Evolutionary conservation across 1,139 yeast genomes (phyloP), one percentile per base, ranked within the genome.

Genomic region (Yamadazyma triangularis): DNA sequence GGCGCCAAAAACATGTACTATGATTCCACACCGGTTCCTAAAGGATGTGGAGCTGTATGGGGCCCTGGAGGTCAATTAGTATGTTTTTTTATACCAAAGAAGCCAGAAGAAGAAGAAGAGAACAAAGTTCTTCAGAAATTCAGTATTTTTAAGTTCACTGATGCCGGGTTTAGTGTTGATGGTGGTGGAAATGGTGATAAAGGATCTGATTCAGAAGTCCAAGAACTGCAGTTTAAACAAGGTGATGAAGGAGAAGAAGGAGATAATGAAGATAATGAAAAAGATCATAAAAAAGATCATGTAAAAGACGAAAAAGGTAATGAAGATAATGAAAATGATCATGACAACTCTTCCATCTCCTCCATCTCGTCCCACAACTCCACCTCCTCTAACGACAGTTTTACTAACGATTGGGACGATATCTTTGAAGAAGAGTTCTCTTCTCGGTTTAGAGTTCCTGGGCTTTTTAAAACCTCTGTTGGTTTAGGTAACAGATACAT

Each of bases 31-130:
- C 96, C 96, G 0, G 70, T 88, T 3, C 96, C 96, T 0, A 87
- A 85, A 50, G 94, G 91, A 3, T 88, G 96, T 61, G 96, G 96
- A 8, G 96, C 95, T 0, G 65, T 77, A 0, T 88, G 96, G 96
- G 70, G 93, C 0, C 72, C 77, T 11, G 72, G 77, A 2, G 96
- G 96, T 0, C 77, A 76, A 39, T 62, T 88, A 33, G 81, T 88
- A 2, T 85, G 95, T 49, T 88, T 89, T 47, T 87, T 86, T 56
- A 73, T 79, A n/a, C 78, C 82, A 0, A 75, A 74, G 34, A 63
- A 58, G 20, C 39, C 52, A 41, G 53, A 61, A 41, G 56, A 56
- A 38, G 56, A 58, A 44, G 56, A 56, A 41, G 36, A 48, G 25
- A 37, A 38, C 26, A 46, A 52, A 28, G 44, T 50, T 3, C 38